A percentile compares a stretch with the other conserved stretches of the same genome.
phyloP scores from a whole-genome alignment of 1,139 yeast species.

The Suhomyces maxii region DNA sequence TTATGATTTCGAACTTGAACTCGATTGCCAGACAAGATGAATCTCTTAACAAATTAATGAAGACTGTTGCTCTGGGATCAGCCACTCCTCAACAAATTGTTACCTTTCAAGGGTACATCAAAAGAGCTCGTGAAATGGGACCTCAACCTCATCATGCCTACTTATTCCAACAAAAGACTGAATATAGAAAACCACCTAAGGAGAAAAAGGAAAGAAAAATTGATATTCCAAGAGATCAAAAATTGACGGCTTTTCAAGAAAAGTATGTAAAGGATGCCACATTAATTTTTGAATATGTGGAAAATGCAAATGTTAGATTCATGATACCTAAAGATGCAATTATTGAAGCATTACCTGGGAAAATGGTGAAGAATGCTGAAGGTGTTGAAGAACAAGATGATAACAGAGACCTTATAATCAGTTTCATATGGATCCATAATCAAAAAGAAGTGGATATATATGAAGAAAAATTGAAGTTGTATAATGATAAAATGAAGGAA shows the following conservation, averaged over 20 bases:
- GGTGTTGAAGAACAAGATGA: constrained; percentile 26
- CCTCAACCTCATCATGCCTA: constrained; percentile 49
- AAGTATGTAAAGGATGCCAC: constrained; percentile 68
- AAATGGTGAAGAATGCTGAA: constrained; percentile 17
- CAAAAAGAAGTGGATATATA: constrained; percentile 49
- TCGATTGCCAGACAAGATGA: constrained; percentile 75
- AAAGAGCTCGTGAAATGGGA: constrained; percentile 76
- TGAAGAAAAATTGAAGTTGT: constrained; percentile 38
- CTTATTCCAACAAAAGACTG: constrained; percentile 20
- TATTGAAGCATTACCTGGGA: constrained; percentile 54
- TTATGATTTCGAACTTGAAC: constrained; percentile 81
- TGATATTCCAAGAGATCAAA: constrained; percentile 43
- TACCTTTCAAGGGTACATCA: constrained; percentile 77
- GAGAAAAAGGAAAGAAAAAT: constrained; percentile 24
- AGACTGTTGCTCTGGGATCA: constrained; percentile 76
- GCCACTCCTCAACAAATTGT: constrained; percentile 71
- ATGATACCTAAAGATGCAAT: constrained; percentile 74
- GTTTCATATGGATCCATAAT: constrained; percentile 63
- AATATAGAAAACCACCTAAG: constrained; percentile 23
- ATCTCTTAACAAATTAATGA: constrained; percentile 69
- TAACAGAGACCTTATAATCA: constrained; percentile 55
- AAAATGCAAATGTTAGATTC: constrained; percentile 74
- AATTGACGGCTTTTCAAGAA: constrained; percentile 74
- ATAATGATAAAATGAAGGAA: constrained; percentile 18
- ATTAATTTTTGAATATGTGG: constrained; percentile 80